Evolutionary conservation across 225 moss, liverwort and hornwort genomes (phyloP).

Genomic region (Bryoerythrophyllum caledonicum): DNA sequence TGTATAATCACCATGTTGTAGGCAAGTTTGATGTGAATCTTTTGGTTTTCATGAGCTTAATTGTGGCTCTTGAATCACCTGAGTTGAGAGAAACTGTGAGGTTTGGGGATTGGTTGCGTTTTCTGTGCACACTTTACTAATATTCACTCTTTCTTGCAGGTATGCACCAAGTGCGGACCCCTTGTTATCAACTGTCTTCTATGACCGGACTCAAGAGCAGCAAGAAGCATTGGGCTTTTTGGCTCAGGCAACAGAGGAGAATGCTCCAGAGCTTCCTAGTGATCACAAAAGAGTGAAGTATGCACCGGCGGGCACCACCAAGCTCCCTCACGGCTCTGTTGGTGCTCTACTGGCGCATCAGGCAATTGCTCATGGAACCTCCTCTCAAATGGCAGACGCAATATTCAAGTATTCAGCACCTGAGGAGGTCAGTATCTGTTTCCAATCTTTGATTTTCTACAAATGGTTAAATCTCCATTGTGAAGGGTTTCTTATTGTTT

Average conservation of each 20-base stretch:
- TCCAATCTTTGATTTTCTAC: neutral
- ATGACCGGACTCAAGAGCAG: conserved; percentile 69
- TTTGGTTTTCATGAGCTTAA: neutral
- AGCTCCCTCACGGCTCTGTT: conserved; percentile 68
- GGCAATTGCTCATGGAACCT: conserved; percentile 63
- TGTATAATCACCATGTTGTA: neutral
- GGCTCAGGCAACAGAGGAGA: conserved; percentile 39
- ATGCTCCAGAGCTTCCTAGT: neutral
- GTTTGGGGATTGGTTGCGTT: neutral
- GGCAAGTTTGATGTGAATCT: neutral
- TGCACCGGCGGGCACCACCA: conserved; percentile 56
- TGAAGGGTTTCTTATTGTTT: neutral
- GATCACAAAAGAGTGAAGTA: conserved; percentile 37
- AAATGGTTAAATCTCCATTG: neutral
- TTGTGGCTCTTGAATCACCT: neutral
- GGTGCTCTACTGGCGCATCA: conserved; percentile 62
- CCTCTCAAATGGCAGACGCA: conserved; percentile 54
- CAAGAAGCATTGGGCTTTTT: conserved; percentile 68
- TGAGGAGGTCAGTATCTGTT: conserved; percentile 55
- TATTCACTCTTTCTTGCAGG: conserved; percentile 37
- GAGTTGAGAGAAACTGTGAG: neutral
- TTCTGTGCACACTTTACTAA: conserved; percentile 28
- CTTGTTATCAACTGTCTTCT: conserved; percentile 43
- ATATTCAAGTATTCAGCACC: conserved; percentile 80
- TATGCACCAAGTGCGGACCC: conserved; percentile 63